Percentiles rank a stretch among this genome's conserved stretches.
Conservation (phyloP, 257 asterid species). For the Datura wrightii region DNA sequence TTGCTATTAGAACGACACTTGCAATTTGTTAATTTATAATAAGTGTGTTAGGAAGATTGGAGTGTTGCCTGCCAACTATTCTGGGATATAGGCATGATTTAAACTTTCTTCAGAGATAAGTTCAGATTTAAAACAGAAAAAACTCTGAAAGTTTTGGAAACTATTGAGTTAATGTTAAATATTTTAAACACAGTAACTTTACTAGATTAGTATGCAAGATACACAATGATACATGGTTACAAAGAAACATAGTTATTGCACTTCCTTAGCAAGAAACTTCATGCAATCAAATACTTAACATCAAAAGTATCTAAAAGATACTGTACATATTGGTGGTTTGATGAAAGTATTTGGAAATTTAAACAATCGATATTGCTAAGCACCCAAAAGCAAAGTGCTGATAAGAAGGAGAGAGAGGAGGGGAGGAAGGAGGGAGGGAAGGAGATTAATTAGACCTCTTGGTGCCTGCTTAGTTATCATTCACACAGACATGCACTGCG, state of each 20-base stretch:
- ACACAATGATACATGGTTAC: neutral
- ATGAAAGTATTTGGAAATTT: neutral
- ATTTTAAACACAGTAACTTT: neutral
- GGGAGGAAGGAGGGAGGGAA: neutral
- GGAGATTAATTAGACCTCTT: neutral
- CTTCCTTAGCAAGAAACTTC: neutral
- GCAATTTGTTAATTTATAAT: neutral
- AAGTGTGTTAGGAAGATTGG: neutral
- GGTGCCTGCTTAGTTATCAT: conserved; percentile 1
- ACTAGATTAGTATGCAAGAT: conserved; percentile 2
- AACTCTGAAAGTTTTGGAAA: neutral
- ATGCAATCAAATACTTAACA: neutral
- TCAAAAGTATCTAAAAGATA: neutral
- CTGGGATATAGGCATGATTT: neutral
- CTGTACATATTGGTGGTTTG: neutral
- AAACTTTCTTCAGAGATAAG: neutral
- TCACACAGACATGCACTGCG: neutral
- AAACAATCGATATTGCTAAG: neutral
- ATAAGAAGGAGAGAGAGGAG: neutral
- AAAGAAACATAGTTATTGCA: neutral
- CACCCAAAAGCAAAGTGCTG: neutral
- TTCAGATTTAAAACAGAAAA: neutral
- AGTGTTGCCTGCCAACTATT: conserved; percentile 16
- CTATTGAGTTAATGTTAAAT: neutral
- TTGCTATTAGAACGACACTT: neutral